These are phyloP conservation scores for Trichophyton schoenleinii DNA, from an alignment of 2,329 filamentous ascomycete genomes.

Conservation along the genomic window DNA sequence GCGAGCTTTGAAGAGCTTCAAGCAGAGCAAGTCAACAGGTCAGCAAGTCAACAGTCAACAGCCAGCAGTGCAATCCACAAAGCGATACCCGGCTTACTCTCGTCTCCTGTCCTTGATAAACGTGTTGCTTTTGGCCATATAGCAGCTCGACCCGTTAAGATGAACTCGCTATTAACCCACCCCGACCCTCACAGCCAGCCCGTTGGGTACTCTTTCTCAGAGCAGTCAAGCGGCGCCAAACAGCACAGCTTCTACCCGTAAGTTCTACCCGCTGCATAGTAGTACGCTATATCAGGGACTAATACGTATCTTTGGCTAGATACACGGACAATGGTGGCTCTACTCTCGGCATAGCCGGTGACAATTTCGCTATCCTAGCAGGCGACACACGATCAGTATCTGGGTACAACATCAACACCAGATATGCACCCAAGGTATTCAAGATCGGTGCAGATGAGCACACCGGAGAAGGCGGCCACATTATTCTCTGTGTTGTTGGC, in stretches of 20 bases:
- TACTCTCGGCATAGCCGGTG: slow-evolving; percentile 85
- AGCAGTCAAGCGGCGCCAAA: slow-evolving; percentile 38
- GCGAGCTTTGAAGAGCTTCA: not conserved
- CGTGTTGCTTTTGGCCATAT: not conserved
- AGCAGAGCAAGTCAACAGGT: not conserved
- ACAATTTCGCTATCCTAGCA: slow-evolving; percentile 89
- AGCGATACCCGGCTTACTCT: not conserved
- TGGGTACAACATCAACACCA: slow-evolving; percentile 98
- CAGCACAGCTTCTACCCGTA: slow-evolving; percentile 91
- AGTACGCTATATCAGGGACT: slow-evolving; percentile 5
- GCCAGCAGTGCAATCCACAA: not conserved
- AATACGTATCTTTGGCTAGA: slow-evolving; percentile 17
- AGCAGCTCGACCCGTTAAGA: slow-evolving; percentile 22
- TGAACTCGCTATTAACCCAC: slow-evolving; percentile 43
- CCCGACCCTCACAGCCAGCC: slow-evolving; percentile 39
- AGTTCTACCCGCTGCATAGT: slow-evolving; percentile 21
- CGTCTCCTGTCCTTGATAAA: not conserved
- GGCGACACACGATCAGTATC: slow-evolving; percentile 93
- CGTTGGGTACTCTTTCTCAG: slow-evolving; percentile 49
- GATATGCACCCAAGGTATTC: slow-evolving; percentile 91
- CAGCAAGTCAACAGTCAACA: not conserved
- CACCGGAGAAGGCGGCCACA: slow-evolving; percentile 69
- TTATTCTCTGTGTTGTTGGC: slow-evolving; percentile 86
- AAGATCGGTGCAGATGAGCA: slow-evolving; percentile 86
- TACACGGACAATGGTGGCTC: slow-evolving; percentile 98